Evolutionary conservation across 2,329 filamentous ascomycete species (phyloP), one percentile per base, ranked within the genome.

Genomic region (Grosmannia penicillata): DNA sequence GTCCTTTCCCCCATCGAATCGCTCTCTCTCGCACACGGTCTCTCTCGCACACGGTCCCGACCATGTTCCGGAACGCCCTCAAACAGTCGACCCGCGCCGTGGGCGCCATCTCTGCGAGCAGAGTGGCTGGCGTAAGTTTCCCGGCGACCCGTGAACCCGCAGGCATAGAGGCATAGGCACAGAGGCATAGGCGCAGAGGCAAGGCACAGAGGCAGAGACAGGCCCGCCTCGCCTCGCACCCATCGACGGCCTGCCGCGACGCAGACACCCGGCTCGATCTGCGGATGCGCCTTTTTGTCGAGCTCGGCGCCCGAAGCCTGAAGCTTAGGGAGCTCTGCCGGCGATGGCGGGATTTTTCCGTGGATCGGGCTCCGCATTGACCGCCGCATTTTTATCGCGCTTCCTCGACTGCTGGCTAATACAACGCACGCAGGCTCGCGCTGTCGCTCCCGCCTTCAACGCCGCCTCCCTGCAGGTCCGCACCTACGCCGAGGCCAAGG

Each of bases 21-120:
- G 17, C 58, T 61, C 56, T 66, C 54, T 63, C 56, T 62, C 62
- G 65, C 70, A 65, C 56, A 53, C 53, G 19, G 30, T 35, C 28
- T 29, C 29, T 36, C 30, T 31, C 37, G 36, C 39, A 37, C 21
- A 42, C 40, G 36, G 36, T 43, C 38, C 33, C 33, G 43, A 72
- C 62, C 70, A 95, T 96, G 89, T 93, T 95, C 77, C 85, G 89
- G 72, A 93, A 83, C 79, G 87, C 89, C 73, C 76, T 96, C 70
- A 79, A 87, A 73, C 86, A 93, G 75, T 93, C 86, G 66, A 82
- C 82, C 72, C 86, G 87, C 74, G 82, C 83, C 67, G 83, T 89
- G 69, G 82, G 84, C 72, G 85, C 84, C 70, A 77, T 93, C 71
- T 84, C 85, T 80, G 82, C 84, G 61, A 78, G 84, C 75, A 84